A percentile compares a stretch with the other conserved stretches of the same genome.
These are phyloP conservation scores for Marasmius sp. DNA, from an alignment of 1,284 basidiomycete species.

Conservation along the genomic window DNA sequence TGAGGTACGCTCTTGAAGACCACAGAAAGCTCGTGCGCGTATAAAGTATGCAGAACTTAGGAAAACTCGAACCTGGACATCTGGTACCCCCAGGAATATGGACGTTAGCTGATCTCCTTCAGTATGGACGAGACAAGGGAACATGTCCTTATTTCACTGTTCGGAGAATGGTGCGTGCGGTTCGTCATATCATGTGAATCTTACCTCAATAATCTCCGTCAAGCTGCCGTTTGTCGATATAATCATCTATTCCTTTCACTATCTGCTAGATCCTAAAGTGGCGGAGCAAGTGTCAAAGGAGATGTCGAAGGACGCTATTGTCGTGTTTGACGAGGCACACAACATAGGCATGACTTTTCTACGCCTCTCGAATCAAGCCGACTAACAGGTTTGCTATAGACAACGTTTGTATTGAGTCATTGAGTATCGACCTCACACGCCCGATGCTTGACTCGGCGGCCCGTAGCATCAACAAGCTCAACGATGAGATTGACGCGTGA, in stretches of 20 bases:
- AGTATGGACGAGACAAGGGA: conserved; percentile 84
- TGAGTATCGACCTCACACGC: conserved; percentile 97
- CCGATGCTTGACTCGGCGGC: conserved; percentile 97
- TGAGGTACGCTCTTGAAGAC: conserved; percentile 62
- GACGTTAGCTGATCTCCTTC: conserved; percentile 92
- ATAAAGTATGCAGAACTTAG: conserved; percentile 34
- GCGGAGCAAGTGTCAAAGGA: conserved; percentile 99
- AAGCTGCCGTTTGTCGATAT: conserved; percentile 96
- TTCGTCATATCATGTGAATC: conserved; percentile 9
- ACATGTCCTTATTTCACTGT: conserved; percentile 97
- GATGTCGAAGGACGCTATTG: conserved; percentile 96
- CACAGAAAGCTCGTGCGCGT: background rate
- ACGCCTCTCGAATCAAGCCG: background rate
- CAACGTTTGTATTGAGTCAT: conserved; percentile 98
- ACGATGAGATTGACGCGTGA: conserved; percentile 93
- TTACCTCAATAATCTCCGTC: conserved; percentile 2
- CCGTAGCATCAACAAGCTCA: conserved; percentile 84
- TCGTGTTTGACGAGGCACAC: conserved; percentile 99
- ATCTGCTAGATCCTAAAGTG: conserved; percentile 97
- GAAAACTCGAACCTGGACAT: conserved; percentile 80
- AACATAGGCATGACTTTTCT: conserved; percentile 76
- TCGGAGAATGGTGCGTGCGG: conserved; percentile 78
- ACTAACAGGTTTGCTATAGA: conserved; percentile 46
- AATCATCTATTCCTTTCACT: conserved; percentile 99
- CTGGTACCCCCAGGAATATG: conserved; percentile 88